Evolutionary conservation across 2,329 filamentous ascomycete species (phyloP).

Genomic region (Exophiala phaeomuriformis): DNA sequence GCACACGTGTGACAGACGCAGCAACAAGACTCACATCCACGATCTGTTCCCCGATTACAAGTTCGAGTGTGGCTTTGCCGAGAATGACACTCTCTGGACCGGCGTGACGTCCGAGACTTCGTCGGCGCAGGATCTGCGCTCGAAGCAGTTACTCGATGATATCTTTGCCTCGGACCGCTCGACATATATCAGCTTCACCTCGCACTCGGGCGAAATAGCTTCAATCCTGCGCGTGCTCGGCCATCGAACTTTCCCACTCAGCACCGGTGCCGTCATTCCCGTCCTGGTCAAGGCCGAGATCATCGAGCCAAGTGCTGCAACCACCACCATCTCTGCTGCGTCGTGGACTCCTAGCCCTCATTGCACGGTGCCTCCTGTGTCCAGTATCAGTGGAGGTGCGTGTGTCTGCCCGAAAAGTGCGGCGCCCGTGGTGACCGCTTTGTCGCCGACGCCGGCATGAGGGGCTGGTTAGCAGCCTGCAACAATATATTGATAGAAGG

Average conservation of each 20-base stretch:
- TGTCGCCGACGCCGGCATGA: conserved; percentile 8
- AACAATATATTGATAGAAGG: not conserved
- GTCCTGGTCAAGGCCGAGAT: conserved; percentile 42
- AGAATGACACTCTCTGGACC: conserved; percentile 50
- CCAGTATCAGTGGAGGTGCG: conserved; percentile 12
- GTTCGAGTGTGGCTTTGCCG: conserved; percentile 49
- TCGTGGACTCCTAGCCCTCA: conserved; percentile 20
- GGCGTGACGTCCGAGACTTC: conserved; percentile 44
- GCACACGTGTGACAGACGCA: conserved; percentile 56
- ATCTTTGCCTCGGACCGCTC: conserved; percentile 45
- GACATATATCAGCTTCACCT: conserved; percentile 48
- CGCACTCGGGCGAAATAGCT: conserved; percentile 53
- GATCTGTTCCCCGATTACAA: conserved; percentile 44
- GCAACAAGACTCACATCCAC: conserved; percentile 43
- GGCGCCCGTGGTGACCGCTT: conserved; percentile 12
- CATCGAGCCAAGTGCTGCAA: not conserved
- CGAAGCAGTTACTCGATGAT: conserved; percentile 45
- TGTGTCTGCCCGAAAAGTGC: conserved; percentile 22
- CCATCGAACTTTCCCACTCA: conserved; percentile 42
- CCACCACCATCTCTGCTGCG: conserved; percentile 14
- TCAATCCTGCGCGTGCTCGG: conserved; percentile 44
- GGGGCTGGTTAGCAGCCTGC: not conserved
- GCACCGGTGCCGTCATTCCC: conserved; percentile 47
- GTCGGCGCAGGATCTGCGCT: conserved; percentile 42
- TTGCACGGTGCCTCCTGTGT: conserved; percentile 21